Percentiles rank a stretch among this genome's conserved stretches.
These are phyloP conservation scores for Pythium myriotylum DNA, from an alignment of 352 stramenopile species.

Conservation along the genomic window DNA sequence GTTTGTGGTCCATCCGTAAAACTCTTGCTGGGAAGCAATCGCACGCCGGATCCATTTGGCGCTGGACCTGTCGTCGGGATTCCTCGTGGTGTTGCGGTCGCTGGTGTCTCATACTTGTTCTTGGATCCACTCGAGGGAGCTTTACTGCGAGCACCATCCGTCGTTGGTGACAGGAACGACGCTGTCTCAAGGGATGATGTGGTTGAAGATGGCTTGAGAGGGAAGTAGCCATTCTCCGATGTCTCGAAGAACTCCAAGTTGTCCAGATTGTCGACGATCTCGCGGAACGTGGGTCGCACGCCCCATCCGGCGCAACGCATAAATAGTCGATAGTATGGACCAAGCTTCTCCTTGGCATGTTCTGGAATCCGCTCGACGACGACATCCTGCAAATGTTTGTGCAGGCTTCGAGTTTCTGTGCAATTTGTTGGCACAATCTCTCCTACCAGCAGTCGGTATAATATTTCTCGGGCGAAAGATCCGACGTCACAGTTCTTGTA, in stretches of 20 bases:
- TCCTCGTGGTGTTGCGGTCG: conserved; percentile 31
- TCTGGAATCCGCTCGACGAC: conserved; percentile 69
- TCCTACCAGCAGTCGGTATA: conserved; percentile 78
- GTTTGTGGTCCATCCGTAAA: conserved; percentile 32
- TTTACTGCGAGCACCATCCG: conserved; percentile 32
- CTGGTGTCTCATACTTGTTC: conserved; percentile 60
- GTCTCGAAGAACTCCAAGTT: conserved; percentile 81
- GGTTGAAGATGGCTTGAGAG: conserved; percentile 49
- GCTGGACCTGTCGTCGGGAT: conserved; percentile 12
- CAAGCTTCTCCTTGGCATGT: conserved; percentile 51
- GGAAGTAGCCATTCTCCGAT: conserved; percentile 76
- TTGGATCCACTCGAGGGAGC: conserved; percentile 56
- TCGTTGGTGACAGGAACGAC: conserved; percentile 61
- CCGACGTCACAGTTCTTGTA: conserved; percentile 85
- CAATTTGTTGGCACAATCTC: conserved; percentile 76
- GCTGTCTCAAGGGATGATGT: conserved; percentile 19
- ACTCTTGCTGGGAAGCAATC: conserved; percentile 54
- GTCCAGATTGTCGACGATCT: conserved; percentile 81
- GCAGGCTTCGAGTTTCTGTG: conserved; percentile 71
- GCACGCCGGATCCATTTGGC: conserved; percentile 20
- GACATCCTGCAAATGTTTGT: conserved; percentile 76
- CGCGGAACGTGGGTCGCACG: conserved; percentile 75
- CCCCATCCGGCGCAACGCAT: conserved; percentile 76
- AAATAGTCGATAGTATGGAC: conserved; percentile 73
- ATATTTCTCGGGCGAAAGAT: conserved; percentile 74